A percentile compares a stretch with the other conserved stretches of the same genome.
These are phyloP conservation scores for Geranium brycei DNA, from an alignment of 345 rosid species.

Conservation along the genomic window DNA sequence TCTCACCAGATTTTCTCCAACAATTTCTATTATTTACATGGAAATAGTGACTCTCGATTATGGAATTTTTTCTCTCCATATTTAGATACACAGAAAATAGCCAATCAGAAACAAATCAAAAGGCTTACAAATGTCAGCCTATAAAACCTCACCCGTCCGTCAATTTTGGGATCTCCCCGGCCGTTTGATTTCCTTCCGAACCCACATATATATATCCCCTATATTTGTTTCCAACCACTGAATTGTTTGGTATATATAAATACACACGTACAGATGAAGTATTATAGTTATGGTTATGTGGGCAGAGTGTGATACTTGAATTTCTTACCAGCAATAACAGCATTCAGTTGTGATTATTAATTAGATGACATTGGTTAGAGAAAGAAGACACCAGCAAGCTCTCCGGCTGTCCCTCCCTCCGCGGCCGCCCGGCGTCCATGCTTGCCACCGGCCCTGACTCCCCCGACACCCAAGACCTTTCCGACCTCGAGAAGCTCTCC, in stretches of 20 bases:
- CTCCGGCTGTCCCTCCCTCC: conserved; percentile 19
- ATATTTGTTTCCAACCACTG: conserved; percentile 7
- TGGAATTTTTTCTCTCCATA: neutral
- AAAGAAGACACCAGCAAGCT: conserved; percentile 45
- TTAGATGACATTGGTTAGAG: conserved; percentile 49
- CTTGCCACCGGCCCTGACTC: conserved; percentile 21
- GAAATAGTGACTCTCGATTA: neutral
- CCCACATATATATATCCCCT: conserved; percentile 13
- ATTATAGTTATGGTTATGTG: neutral
- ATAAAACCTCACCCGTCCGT: conserved; percentile 24
- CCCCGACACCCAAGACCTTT: conserved; percentile 22
- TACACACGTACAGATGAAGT: neutral
- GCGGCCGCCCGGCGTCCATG: conserved; percentile 11
- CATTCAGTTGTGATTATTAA: neutral
- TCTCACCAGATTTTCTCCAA: neutral
- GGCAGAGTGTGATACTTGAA: conserved; percentile 1
- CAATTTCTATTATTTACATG: neutral
- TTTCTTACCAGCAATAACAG: no score
- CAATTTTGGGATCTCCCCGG: conserved; percentile 16
- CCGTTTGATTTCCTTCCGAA: neutral
- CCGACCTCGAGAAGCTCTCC: conserved; percentile 35
- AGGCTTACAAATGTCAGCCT: conserved; percentile 1
- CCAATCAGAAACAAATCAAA: no score
- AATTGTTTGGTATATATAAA: neutral
- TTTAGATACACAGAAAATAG: no score